Conservation (phyloP, 2,329 filamentous ascomycete species). For the Penicillium verrucosum region DNA sequence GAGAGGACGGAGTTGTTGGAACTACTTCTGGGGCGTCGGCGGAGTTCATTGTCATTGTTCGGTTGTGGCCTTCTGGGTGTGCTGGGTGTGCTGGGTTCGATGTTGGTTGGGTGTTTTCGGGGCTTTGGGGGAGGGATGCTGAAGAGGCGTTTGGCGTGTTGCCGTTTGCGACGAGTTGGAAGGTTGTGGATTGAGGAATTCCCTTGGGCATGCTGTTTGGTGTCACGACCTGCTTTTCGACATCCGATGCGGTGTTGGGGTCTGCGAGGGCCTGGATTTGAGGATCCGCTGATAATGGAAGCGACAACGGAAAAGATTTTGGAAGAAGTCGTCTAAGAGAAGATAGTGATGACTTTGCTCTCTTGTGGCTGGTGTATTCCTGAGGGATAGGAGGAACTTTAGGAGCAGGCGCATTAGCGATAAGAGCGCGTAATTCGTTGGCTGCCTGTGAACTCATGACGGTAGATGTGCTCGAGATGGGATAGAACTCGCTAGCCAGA, state of each 20-base stretch:
- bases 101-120: background rate
- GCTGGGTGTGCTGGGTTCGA: background rate
- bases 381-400: slow-evolving; percentile 20
- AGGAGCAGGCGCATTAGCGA: slow-evolving; percentile 26
- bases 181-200: background rate
- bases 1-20: slow-evolving; percentile 15
- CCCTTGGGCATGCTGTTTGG: slow-evolving; percentile 7
- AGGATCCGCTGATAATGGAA: slow-evolving; percentile 36
- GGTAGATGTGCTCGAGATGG: slow-evolving; percentile 31
- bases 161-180: background rate
- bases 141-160: background rate
- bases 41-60: slow-evolving; percentile 34
- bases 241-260: slow-evolving; percentile 24
- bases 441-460: slow-evolving; percentile 24
- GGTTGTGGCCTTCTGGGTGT: slow-evolving; percentile 7
- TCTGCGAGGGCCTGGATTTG: slow-evolving; percentile 37
- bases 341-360: slow-evolving; percentile 36
- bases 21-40: slow-evolving; percentile 38
- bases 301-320: slow-evolving; percentile 27
- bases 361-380: slow-evolving; percentile 22
- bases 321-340: slow-evolving; percentile 35
- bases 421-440: slow-evolving; percentile 17
- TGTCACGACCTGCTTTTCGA: slow-evolving; percentile 29
- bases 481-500: slow-evolving; percentile 20
- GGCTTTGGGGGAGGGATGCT: slow-evolving; percentile 2